Conservation (phyloP, 2,329 filamentous ascomycete genomes). For the Colletotrichum viniferum region DNA sequence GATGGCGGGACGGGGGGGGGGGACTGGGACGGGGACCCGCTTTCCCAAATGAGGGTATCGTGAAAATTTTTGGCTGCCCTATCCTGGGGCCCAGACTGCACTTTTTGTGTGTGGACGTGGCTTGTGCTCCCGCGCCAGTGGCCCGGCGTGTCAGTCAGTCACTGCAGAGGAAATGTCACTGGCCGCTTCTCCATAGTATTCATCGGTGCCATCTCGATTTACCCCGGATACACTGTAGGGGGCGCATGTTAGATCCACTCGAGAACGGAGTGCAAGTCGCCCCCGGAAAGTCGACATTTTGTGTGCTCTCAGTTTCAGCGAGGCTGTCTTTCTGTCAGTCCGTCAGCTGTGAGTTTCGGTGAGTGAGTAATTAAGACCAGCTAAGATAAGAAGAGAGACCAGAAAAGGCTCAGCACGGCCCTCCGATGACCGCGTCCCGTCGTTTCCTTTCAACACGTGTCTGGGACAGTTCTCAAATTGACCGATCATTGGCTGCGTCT, state of each 20-base stretch:
- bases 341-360: not conserved
- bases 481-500: not conserved
- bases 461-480: not conserved
- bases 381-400: not conserved
- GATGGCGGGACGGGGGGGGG: not conserved
- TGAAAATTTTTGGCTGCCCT: conserved; percentile 19
- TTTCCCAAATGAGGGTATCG: conserved; percentile 19
- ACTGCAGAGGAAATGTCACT: not conserved
- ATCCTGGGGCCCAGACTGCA: not conserved
- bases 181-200: not conserved
- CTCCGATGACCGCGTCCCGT: not conserved
- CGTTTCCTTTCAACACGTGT: not conserved
- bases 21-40: not conserved
- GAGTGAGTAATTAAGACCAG: not conserved
- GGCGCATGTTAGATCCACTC: not conserved
- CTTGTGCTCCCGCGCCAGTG: not conserved
- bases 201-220: not conserved
- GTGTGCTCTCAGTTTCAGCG: not conserved
- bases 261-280: not conserved
- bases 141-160: not conserved
- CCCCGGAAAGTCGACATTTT: not conserved
- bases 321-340: not conserved
- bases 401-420: not conserved
- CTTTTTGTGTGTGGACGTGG: not conserved
- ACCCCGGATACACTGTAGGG: not conserved